Evolutionary conservation across 2,329 filamentous ascomycete genomes (phyloP).

Genomic region (Cladosporium sp.): DNA sequence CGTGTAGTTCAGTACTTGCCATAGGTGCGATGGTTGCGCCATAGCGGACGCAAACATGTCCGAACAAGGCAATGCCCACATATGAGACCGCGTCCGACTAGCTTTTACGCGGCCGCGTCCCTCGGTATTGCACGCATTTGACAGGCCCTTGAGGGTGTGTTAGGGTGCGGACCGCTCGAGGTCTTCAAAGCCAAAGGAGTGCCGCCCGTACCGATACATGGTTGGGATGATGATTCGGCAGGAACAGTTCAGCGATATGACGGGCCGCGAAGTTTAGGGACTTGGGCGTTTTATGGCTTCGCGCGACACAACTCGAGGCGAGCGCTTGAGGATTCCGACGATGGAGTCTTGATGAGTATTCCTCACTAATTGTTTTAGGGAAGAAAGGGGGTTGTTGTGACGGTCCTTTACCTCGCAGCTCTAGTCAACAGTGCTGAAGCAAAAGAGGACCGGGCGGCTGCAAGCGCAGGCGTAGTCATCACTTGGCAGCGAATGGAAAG

Average conservation of each 20-base stretch:
- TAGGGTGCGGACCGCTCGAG: constrained; percentile 2
- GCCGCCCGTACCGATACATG: neutral
- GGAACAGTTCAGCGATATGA: constrained; percentile 4
- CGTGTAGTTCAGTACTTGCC: neutral
- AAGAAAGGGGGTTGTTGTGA: too few species aligned
- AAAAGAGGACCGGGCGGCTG: too few species aligned
- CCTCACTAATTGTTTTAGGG: too few species aligned
- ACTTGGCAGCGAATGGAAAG: neutral
- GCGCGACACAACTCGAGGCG: constrained; percentile 2
- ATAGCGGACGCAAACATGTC: neutral
- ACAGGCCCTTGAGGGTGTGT: neutral
- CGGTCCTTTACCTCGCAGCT: neutral
- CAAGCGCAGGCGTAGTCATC: too few species aligned
- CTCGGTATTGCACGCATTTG: neutral
- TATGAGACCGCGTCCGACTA: neutral
- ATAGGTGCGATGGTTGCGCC: neutral
- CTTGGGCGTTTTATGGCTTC: neutral
- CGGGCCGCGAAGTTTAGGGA: constrained; percentile 1
- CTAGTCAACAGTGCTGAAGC: too few species aligned
- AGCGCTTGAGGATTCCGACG: neutral
- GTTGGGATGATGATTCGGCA: constrained; percentile 4
- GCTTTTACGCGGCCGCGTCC: neutral
- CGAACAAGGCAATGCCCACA: neutral
- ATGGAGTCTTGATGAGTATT: neutral
- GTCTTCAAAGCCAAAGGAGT: neutral